Percentiles rank a stretch among this genome's conserved stretches.
These are phyloP conservation scores for Magnolia sinica DNA, from an alignment of 164 flowering plant genomes.

Conservation along the genomic window DNA sequence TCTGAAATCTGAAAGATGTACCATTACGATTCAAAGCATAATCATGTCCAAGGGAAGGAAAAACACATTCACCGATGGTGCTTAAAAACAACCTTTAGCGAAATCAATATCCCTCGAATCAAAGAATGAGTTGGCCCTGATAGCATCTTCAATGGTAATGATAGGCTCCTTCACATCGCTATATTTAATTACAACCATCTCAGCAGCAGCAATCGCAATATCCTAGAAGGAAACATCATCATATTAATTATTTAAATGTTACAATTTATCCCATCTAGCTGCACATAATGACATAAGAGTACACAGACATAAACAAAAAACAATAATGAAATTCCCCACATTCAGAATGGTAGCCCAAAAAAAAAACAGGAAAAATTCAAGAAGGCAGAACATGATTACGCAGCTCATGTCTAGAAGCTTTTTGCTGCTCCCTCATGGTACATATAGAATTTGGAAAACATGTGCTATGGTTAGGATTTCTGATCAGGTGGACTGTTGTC, in stretches of 20 bases:
- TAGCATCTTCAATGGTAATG: constrained; percentile 9
- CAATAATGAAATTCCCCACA: neutral
- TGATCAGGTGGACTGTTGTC: neutral
- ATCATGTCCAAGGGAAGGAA: neutral
- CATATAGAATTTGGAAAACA: too few relatives aligned
- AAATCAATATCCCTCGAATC: constrained; percentile 7
- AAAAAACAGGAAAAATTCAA: neutral
- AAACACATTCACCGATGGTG: neutral
- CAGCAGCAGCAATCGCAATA: constrained; percentile 7
- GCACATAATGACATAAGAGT: neutral
- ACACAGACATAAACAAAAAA: neutral
- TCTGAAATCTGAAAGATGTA: neutral
- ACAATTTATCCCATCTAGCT: neutral
- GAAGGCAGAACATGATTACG: neutral
- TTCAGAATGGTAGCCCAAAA: neutral
- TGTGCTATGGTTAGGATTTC: too few relatives aligned
- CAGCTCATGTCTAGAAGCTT: neutral
- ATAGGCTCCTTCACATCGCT: constrained; percentile 2
- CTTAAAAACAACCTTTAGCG: constrained; percentile 4
- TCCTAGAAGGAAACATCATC: constrained; percentile 5
- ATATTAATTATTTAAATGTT: neutral
- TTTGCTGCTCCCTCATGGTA: too few relatives aligned
- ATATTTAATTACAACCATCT: constrained; percentile 9
- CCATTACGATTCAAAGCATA: neutral
- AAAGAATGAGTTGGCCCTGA: constrained; percentile 8